Evolutionary conservation across 139 green algal genomes (phyloP), one percentile per base, ranked within the genome.

Genomic region (Medakamo hakoo): DNA sequence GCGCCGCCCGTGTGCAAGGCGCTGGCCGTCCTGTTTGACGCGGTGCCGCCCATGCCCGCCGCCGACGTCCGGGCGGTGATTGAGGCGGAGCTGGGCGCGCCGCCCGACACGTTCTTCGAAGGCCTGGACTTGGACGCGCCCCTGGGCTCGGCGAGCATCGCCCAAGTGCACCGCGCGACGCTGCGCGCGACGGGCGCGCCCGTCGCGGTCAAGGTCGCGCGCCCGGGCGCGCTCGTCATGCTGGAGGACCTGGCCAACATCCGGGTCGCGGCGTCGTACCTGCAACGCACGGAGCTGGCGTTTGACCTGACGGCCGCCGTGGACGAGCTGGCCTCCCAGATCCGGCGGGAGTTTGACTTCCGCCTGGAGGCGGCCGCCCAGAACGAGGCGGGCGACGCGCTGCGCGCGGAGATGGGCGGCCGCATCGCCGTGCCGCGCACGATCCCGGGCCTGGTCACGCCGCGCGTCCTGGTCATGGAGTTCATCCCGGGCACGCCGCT

Each of bases 301-400:
- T n/a, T 27, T 19, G 52, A 68, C 23, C 55, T 68, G 28, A 25
- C 55, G 22, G 55, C 63, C 4, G 56, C 63, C 22, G 55, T 63
- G 16, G 49, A 62, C 18, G 27, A 63, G 30, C 56, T 68, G 23
- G 52, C 29, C 1, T 40, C 28, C 21, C 65, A 71, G 67, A 88
- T 95, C 49, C 65, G 69, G 49, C 73, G 94, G 27, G 89, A 96
- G 76, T 95, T 96, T 74, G 86, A 95, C 67, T 96, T 96, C 63
- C 68, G 63, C 19, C 70, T 86, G 49, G 89, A 96, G 79, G 89
- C 89, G 4, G 70, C 74, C 27, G 79, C 94, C 59, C 94, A 94
- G 87, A 83, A 95, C 71, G 79, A 75, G 0, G 86, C 94, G 4
- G 78, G 79, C 0, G 58, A 67, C 21, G 69, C 88, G 9, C 40